Conservation (phyloP, 73 alveolate species). For the Paramecium sexaurelia region DNA sequence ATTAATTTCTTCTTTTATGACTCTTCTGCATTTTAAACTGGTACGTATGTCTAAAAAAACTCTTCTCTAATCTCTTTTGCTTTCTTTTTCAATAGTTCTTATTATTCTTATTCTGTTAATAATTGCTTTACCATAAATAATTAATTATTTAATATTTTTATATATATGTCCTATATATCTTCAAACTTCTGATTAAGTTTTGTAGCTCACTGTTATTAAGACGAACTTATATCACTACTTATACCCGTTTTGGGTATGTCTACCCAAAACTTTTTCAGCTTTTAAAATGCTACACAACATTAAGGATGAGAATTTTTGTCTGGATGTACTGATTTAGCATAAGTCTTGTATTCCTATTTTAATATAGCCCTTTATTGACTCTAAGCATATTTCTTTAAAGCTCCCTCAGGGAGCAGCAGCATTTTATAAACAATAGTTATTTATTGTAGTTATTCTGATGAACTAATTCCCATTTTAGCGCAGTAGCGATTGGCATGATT, state of each 20-base stretch:
- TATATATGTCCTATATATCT: neutral
- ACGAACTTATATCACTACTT: constrained; percentile 17
- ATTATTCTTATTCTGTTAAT: neutral
- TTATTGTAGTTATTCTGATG: neutral
- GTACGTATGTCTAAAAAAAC: constrained; percentile 34
- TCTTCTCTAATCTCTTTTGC: constrained; percentile 56
- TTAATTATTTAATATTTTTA: constrained; percentile 11
- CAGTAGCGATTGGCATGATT: constrained; percentile 23
- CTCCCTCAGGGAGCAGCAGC: constrained; percentile 46
- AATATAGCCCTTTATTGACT: neutral
- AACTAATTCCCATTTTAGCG: neutral
- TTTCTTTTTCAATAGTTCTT: neutral
- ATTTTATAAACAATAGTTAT: neutral
- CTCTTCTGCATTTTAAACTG: neutral
- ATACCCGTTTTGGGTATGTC: constrained; percentile 55
- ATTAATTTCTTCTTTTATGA: constrained; percentile 6
- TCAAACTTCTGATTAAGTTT: neutral
- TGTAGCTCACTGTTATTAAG: neutral
- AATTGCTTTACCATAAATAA: constrained; percentile 56
- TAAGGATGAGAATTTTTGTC: constrained; percentile 50
- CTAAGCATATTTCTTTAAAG: constrained; percentile 11
- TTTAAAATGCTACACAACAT: neutral
- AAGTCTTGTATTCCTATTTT: constrained; percentile 1
- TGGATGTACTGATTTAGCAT: constrained; percentile 38
- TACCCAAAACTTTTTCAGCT: constrained; percentile 35